A percentile compares a stretch with the other conserved stretches of the same genome.
Conservation (phyloP, 2,329 filamentous ascomycete genomes). For the Aspergillus puulaauensis region DNA sequence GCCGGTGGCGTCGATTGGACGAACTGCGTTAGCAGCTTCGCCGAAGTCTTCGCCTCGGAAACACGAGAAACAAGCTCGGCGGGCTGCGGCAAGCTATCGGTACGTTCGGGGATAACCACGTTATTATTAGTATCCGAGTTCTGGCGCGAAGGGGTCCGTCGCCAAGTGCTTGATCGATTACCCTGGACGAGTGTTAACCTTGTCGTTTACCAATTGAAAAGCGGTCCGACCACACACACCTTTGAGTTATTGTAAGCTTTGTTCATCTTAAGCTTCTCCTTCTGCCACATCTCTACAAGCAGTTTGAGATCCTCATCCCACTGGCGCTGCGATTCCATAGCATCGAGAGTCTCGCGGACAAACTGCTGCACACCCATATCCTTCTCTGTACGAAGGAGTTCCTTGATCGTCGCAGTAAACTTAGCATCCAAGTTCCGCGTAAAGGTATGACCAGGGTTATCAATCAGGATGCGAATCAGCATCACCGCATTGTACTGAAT, state of each 20-base stretch:
- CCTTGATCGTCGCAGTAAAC: slow-evolving; percentile 74
- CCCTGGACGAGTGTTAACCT: neutral
- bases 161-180: slow-evolving; percentile 6
- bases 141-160: slow-evolving; percentile 26
- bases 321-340: slow-evolving; percentile 69
- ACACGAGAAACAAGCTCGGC: slow-evolving; percentile 78
- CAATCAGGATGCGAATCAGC: slow-evolving; percentile 85
- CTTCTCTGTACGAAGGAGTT: slow-evolving; percentile 67
- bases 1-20: slow-evolving; percentile 77
- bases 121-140: slow-evolving; percentile 19
- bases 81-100: slow-evolving; percentile 60
- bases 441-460: slow-evolving; percentile 88
- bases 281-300: slow-evolving; percentile 84
- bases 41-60: slow-evolving; percentile 86
- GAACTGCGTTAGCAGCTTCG: slow-evolving; percentile 87
- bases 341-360: slow-evolving; percentile 79
- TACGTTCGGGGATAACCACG: slow-evolving; percentile 34
- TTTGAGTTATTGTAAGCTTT: slow-evolving; percentile 28
- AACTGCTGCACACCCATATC: slow-evolving; percentile 82
- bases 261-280: slow-evolving; percentile 70
- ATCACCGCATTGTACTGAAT: slow-evolving; percentile 96
- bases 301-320: slow-evolving; percentile 70
- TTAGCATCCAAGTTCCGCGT: slow-evolving; percentile 86
- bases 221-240: neutral
- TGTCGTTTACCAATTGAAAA: neutral